Evolutionary conservation across 345 rosid species (phyloP).

Genomic region (Gynandropsis gynandra): DNA sequence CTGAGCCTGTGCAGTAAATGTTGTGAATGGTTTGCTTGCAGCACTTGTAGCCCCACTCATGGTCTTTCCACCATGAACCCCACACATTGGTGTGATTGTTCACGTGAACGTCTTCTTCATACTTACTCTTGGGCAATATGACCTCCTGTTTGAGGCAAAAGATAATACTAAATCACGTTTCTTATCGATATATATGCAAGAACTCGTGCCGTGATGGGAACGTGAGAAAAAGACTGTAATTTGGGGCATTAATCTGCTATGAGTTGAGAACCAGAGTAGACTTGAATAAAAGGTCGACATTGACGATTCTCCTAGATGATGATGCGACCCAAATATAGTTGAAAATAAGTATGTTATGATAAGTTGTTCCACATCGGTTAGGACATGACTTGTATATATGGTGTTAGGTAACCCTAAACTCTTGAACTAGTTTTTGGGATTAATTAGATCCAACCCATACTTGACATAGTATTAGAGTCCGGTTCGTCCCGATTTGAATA

Average conservation of each 20-base stretch:
- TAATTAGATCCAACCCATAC: too few relatives aligned
- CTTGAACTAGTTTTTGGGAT: too few relatives aligned
- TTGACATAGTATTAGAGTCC: too few relatives aligned
- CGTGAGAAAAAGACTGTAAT: neutral
- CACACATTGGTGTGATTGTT: conserved; percentile 62
- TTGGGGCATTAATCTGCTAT: neutral
- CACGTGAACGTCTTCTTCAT: conserved; percentile 44
- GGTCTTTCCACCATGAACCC: conserved; percentile 85
- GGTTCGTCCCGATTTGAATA: too few relatives aligned
- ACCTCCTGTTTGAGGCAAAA: conserved; percentile 29
- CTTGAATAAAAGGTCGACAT: neutral
- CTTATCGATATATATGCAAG: too few relatives aligned
- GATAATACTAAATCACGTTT: neutral
- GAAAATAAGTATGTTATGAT: too few relatives aligned
- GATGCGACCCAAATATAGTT: too few relatives aligned
- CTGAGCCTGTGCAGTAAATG: conserved; percentile 71
- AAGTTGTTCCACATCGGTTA: too few relatives aligned
- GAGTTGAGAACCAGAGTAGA: too few relatives aligned
- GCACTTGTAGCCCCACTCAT: conserved; percentile 79
- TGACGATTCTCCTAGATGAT: neutral
- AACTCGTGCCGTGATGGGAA: neutral
- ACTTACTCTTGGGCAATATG: conserved; percentile 48
- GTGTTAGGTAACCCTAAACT: too few relatives aligned
- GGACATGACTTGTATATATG: too few relatives aligned
- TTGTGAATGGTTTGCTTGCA: conserved; percentile 60